These are phyloP conservation scores for Rubroshorea leprosula DNA, from an alignment of 345 rosid genomes.

Conservation along the genomic window DNA sequence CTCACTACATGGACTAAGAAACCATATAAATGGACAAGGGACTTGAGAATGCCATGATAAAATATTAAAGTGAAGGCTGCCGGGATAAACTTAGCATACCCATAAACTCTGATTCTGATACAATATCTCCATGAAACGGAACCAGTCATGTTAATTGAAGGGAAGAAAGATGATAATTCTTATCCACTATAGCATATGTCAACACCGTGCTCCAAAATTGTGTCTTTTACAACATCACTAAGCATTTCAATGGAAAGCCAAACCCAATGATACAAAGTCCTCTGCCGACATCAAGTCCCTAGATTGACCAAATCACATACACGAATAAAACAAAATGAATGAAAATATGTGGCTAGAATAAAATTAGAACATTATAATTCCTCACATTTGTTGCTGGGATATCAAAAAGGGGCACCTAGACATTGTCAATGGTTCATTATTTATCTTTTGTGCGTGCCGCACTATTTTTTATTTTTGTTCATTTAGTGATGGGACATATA, in stretches of 20 bases:
- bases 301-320: slow-evolving; percentile 7
- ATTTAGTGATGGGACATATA: too few relatives aligned
- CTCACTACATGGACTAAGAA: background rate
- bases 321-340: background rate
- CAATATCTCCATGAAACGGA: background rate
- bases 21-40: background rate
- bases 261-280: slow-evolving; percentile 91
- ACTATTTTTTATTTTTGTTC: too few relatives aligned
- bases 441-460: too few relatives aligned
- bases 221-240: slow-evolving; percentile 89
- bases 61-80: background rate
- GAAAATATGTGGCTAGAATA: background rate
- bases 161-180: background rate
- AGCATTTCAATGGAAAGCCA: slow-evolving; percentile 96
- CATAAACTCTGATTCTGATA: too few relatives aligned
- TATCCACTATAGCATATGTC: slow-evolving; percentile 43
- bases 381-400: background rate
- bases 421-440: too few relatives aligned
- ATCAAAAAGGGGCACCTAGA: background rate
- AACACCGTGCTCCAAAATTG: slow-evolving; percentile 87
- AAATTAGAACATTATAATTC: too few relatives aligned
- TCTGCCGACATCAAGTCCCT: slow-evolving; percentile 94
- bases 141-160: background rate
- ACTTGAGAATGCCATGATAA: background rate
- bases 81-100: background rate